Base-by-base conservation (phyloP, 2,329 filamentous ascomycete genomes). In the Monilinia aucupariae region DNA sequence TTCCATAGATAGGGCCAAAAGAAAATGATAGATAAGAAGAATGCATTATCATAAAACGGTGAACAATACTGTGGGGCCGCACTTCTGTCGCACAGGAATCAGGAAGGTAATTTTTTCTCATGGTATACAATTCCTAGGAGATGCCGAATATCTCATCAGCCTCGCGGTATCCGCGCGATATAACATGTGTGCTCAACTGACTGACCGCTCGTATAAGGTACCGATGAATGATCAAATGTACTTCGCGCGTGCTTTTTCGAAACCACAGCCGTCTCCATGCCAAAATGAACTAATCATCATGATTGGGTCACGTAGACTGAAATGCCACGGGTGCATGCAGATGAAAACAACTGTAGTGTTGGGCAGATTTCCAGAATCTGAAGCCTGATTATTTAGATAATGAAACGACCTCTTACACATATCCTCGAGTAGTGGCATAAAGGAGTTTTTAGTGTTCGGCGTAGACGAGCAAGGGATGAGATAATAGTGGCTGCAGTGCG, bases 141-240 rank as follows among this genome's bases (percentile, higher is more conserved):
- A 55, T 32, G 39, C 20, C 27, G 25, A 32, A 22, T 7, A 45
- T 45, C 7, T 27, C 20, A 56, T 27, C 20, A 56, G 53, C 27
- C 53, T 56, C 27, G 41, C 27, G 45, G 53, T 45, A 56, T 22
- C 53, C 45, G 39, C 41, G 39, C 41, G 27, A 56, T 8, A 56
- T 34, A 47, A n/a, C 5, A 22, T 47, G 9, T 47, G 41, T 47
- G 41, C 53, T 56, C 12, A 47, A 34, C 53, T 56, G 25, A 34
- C 53, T 56, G 25, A 47, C 53, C 41, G 53, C 53, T 34, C 41
- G 22, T 34, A n/a, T 12, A 25, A 47, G 43, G n/a, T 22, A 13
- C n/a, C 32, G 20, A 13, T 32, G 25, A 7, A 22, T 56, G n/a
- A 34, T 47, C 53, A 47, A 56, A 45, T 22, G 12, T 13, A 43